Evolutionary conservation across 1,284 basidiomycete species (phyloP).

Genomic region (Ustanciosporium gigantosporum): DNA sequence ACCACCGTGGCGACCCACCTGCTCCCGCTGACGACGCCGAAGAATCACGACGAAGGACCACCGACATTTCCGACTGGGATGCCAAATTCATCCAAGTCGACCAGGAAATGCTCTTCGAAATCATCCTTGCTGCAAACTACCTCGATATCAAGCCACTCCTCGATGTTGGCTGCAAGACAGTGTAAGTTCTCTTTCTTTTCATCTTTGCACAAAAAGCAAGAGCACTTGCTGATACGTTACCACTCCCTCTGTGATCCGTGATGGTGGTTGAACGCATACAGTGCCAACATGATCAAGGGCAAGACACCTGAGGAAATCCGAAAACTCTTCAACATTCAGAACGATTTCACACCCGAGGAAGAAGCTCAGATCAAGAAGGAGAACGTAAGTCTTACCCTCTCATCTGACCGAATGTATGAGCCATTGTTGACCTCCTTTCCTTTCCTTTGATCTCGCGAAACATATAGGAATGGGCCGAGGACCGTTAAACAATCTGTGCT

Average conservation of each 20-base stretch:
- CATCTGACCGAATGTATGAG: not conserved
- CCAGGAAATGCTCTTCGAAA: slow-evolving; percentile 97
- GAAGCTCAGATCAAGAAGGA: slow-evolving; percentile 99
- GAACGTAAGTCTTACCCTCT: slow-evolving; percentile 69
- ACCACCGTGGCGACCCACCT: slow-evolving; percentile 93
- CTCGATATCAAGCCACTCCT: slow-evolving; percentile 98
- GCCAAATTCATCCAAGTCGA: slow-evolving; percentile 92
- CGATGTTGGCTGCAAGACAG: slow-evolving; percentile 99
- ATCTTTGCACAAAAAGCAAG: not conserved
- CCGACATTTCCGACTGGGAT: slow-evolving; percentile 99
- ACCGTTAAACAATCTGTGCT: too few species aligned
- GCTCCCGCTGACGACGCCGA: slow-evolving; percentile 76
- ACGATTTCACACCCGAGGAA: slow-evolving; percentile 96
- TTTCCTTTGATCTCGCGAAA: too few species aligned
- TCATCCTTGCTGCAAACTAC: slow-evolving; percentile 99
- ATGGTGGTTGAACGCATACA: too few species aligned
- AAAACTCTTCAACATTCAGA: slow-evolving; percentile 79
- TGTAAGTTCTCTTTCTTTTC: slow-evolving; percentile 61
- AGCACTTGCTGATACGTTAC: not conserved
- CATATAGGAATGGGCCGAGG: slow-evolving; percentile 59
- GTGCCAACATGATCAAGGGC: slow-evolving; percentile 98
- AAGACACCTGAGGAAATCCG: slow-evolving; percentile 95
- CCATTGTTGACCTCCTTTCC: too few species aligned
- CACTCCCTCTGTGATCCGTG: not conserved
- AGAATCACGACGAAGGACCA: slow-evolving; percentile 94